Conservation (phyloP, 805 yeast species). For the Kregervanrija delftensis region DNA sequence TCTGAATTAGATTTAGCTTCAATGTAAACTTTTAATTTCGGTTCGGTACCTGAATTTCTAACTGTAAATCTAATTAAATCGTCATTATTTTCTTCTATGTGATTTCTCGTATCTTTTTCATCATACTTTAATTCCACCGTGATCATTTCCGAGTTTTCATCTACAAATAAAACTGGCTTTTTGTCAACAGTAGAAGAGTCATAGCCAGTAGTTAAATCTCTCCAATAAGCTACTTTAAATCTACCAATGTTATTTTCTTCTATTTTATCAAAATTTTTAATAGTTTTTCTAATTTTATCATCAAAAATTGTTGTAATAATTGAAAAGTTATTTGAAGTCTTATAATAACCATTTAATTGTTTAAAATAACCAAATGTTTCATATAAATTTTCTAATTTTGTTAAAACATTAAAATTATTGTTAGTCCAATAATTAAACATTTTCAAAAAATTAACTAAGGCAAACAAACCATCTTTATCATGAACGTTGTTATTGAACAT, state of each 20-base stretch:
- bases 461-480: conserved; percentile 91
- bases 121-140: conserved; percentile 44
- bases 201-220: conserved; percentile 79
- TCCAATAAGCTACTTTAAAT: conserved; percentile 48
- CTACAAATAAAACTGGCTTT: conserved; percentile 62
- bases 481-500: conserved; percentile 71
- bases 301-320: conserved; percentile 51
- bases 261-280: conserved; percentile 43
- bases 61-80: conserved; percentile 66
- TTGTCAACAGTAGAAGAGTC: conserved; percentile 61
- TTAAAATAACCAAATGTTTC: conserved; percentile 70
- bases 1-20: conserved; percentile 59
- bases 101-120: conserved; percentile 5
- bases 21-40: conserved; percentile 84
- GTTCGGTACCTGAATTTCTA: conserved; percentile 96
- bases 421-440: conserved; percentile 48
- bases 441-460: conserved; percentile 69
- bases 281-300: conserved; percentile 29
- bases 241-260: too few relatives aligned
- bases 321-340: conserved; percentile 42
- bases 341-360: conserved; percentile 83
- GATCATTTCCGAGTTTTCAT: conserved; percentile 78
- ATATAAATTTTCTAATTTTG: conserved; percentile 53
- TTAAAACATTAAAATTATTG: conserved; percentile 34
- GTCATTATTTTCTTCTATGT: conserved; percentile 8